phyloP scores from a whole-genome alignment of 2,329 filamentous ascomycete species.

The Xylariaceae sp. region DNA sequence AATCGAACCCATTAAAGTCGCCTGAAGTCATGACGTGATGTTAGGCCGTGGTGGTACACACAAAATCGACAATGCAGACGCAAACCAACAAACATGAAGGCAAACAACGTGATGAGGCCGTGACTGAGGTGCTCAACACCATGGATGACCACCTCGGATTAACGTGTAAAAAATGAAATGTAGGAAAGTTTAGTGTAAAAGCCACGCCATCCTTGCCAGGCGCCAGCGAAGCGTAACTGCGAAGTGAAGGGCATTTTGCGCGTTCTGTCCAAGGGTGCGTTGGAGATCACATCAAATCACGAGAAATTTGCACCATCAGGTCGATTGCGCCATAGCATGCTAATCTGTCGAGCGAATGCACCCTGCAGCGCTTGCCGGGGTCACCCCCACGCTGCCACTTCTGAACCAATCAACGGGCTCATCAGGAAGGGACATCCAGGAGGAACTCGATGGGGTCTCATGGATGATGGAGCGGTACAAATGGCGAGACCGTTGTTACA shows the following conservation, averaged over 20 bases:
- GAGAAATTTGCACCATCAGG: slow-evolving; percentile 58
- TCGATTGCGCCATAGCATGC: slow-evolving; percentile 31
- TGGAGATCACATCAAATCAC: slow-evolving; percentile 41
- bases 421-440: neutral
- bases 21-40: slow-evolving; percentile 48
- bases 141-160: slow-evolving; percentile 27
- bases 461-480: too few species aligned
- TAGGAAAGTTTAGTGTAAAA: slow-evolving; percentile 13
- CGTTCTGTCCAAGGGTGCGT: slow-evolving; percentile 10
- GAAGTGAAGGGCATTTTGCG: slow-evolving; percentile 11
- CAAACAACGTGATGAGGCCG: slow-evolving; percentile 15
- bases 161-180: slow-evolving; percentile 5
- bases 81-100: slow-evolving; percentile 21
- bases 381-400: slow-evolving; percentile 14
- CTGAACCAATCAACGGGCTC: slow-evolving; percentile 20
- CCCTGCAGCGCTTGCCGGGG: slow-evolving; percentile 17
- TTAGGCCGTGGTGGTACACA: slow-evolving; percentile 33
- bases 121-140: slow-evolving; percentile 25
- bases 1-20: slow-evolving; percentile 54
- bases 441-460: slow-evolving; percentile 5
- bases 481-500: too few species aligned
- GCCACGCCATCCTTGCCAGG: slow-evolving; percentile 18
- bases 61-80: slow-evolving; percentile 21
- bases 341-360: slow-evolving; percentile 23
- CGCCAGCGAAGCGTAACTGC: slow-evolving; percentile 23